Conservation (phyloP, 192 early-diverging fungal genomes). For the Umbelopsis sp. region DNA sequence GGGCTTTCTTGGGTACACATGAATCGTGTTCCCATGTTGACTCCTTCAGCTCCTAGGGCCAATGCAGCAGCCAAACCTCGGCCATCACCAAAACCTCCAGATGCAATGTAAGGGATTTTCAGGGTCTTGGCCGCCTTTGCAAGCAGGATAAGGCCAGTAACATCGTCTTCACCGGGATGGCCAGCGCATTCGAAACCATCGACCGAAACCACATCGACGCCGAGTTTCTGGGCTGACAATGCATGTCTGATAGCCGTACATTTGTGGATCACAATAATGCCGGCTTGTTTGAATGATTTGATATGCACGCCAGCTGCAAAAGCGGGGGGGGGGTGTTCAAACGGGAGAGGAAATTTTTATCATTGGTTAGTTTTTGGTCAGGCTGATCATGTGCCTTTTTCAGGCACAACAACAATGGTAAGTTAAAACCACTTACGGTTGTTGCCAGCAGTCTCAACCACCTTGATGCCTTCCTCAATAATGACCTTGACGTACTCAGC, state of each 20-base stretch:
- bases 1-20: slow-evolving; percentile 77
- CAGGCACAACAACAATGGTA: background rate
- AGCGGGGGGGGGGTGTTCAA: slow-evolving; percentile 18
- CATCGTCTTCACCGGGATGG: slow-evolving; percentile 84
- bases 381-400: background rate
- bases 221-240: slow-evolving; percentile 59
- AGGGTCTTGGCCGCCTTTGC: slow-evolving; percentile 71
- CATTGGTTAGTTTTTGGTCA: background rate
- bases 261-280: slow-evolving; percentile 77
- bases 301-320: slow-evolving; percentile 63
- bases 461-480: slow-evolving; percentile 76
- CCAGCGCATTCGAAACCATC: slow-evolving; percentile 88
- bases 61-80: slow-evolving; percentile 71
- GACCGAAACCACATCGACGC: slow-evolving; percentile 75
- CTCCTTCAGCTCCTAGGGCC: slow-evolving; percentile 59
- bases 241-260: slow-evolving; percentile 81
- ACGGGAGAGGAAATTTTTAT: slow-evolving; percentile 1
- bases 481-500: slow-evolving; percentile 71
- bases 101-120: slow-evolving; percentile 75
- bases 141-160: slow-evolving; percentile 70
- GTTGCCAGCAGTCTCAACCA: slow-evolving; percentile 86
- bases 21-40: slow-evolving; percentile 90
- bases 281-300: slow-evolving; percentile 73
- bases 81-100: slow-evolving; percentile 79
- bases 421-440: slow-evolving; percentile 55